phyloP scores from a whole-genome alignment of 352 stramenopile species.

The Ophiocytium majus region DNA sequence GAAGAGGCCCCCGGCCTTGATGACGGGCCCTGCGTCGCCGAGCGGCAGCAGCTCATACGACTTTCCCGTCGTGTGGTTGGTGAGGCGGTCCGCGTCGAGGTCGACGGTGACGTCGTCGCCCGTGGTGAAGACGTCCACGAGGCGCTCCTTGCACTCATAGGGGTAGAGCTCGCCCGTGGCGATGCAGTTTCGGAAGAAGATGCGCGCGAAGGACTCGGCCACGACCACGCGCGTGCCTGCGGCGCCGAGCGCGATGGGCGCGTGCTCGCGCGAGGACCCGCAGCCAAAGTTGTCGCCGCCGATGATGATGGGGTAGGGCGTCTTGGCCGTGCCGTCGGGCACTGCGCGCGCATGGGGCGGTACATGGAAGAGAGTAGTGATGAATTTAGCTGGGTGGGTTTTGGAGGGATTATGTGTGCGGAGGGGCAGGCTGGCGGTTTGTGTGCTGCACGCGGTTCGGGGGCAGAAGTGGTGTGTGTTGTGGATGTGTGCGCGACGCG shows the following conservation, averaged over 20 bases:
- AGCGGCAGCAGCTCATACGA: slow-evolving; percentile 47
- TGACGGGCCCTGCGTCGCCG: slow-evolving; percentile 53
- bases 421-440: no score
- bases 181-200: slow-evolving; percentile 58
- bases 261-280: slow-evolving; percentile 57
- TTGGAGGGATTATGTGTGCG: no score
- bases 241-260: slow-evolving; percentile 54
- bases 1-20: slow-evolving; percentile 55
- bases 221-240: slow-evolving; percentile 50
- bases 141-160: slow-evolving; percentile 54
- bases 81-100: slow-evolving; percentile 35
- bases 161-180: slow-evolving; percentile 55
- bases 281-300: slow-evolving; percentile 58
- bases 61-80: slow-evolving; percentile 52
- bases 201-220: slow-evolving; percentile 57
- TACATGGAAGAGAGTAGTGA: slow-evolving; percentile 9
- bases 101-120: slow-evolving; percentile 53
- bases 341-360: slow-evolving; percentile 26
- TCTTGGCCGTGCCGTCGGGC: slow-evolving; percentile 48
- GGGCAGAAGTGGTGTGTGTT: no score
- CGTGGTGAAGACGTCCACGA: slow-evolving; percentile 50
- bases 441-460: no score
- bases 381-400: no score
- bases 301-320: slow-evolving; percentile 57
- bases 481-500: no score